These are phyloP conservation scores for Exophiala viscosa DNA, from an alignment of 2,329 filamentous ascomycete species.

Conservation along the genomic window DNA sequence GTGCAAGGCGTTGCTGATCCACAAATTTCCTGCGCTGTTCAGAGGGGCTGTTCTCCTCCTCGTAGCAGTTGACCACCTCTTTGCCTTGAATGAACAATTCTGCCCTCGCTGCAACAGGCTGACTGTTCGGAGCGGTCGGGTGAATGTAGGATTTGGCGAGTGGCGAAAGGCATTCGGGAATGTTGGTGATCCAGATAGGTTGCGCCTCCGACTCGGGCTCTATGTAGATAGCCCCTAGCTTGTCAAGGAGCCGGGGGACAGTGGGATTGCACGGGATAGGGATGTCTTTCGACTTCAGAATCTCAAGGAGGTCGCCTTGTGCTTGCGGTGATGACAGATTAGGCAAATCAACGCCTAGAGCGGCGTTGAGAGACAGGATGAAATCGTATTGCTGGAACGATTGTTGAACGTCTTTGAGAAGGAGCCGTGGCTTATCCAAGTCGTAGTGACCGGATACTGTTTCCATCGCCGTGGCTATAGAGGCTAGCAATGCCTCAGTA, in stretches of 20 bases:
- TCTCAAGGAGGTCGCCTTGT: constrained; percentile 52
- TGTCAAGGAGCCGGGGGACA: constrained; percentile 72
- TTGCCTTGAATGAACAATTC: constrained; percentile 78
- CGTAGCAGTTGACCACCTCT: constrained; percentile 94
- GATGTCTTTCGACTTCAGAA: constrained; percentile 53
- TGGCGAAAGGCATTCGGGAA: constrained; percentile 86
- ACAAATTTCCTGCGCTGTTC: constrained; percentile 81
- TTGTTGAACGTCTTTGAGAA: constrained; percentile 45
- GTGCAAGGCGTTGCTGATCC: constrained; percentile 48
- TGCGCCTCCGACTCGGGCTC: constrained; percentile 66
- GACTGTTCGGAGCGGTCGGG: constrained; percentile 54
- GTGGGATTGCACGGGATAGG: constrained; percentile 51
- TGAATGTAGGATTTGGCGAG: constrained; percentile 82
- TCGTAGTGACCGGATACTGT: not conserved
- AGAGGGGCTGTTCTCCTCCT: constrained; percentile 92
- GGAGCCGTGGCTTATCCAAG: not conserved
- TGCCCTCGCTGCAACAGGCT: constrained; percentile 73
- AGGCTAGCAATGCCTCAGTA: constrained; percentile 13
- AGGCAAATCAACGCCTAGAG: constrained; percentile 63
- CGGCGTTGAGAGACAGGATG: constrained; percentile 70
- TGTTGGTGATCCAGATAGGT: constrained; percentile 83
- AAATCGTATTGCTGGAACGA: constrained; percentile 70
- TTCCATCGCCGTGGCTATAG: constrained; percentile 6
- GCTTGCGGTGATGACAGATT: constrained; percentile 57
- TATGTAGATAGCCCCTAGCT: constrained; percentile 69